phyloP scores from a whole-genome alignment of 2,329 filamentous ascomycete species.

The Ilyonectria mors-panacis region DNA sequence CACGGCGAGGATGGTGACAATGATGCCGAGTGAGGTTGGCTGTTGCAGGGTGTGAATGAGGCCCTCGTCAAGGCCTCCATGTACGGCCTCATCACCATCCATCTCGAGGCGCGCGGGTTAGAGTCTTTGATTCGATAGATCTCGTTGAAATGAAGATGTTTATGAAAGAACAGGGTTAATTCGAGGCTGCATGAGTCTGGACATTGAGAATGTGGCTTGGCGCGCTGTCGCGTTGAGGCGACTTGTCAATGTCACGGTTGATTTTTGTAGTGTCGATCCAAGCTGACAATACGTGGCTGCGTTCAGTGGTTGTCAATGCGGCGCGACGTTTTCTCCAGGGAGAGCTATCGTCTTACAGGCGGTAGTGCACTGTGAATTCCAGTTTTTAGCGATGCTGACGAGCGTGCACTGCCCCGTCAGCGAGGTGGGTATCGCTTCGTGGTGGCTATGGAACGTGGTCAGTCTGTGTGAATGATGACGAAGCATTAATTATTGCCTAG shows the following conservation, averaged over 20 bases:
- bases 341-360: constrained; percentile 10
- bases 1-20: constrained; percentile 46
- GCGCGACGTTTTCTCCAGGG: not conserved
- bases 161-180: constrained; percentile 1
- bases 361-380: constrained; percentile 5
- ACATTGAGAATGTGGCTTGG: constrained; percentile 4
- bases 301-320: constrained; percentile 15
- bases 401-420: constrained; percentile 4
- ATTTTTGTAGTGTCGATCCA: constrained; percentile 25
- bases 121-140: not conserved
- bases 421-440: not conserved
- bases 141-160: not conserved
- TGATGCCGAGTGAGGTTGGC: constrained; percentile 42
- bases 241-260: constrained; percentile 36
- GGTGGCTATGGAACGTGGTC: not conserved
- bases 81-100: constrained; percentile 33
- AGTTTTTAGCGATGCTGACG: not conserved
- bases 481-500: no score
- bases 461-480: no score
- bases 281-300: constrained; percentile 30
- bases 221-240: constrained; percentile 25
- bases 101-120: constrained; percentile 21
- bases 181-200: not conserved
- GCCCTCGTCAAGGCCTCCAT: constrained; percentile 33
- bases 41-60: constrained; percentile 41